Percentiles rank a stretch among this genome's conserved stretches.
These are phyloP conservation scores for Pezicula carpinea DNA, from an alignment of 2,329 filamentous ascomycete genomes.

Conservation along the genomic window DNA sequence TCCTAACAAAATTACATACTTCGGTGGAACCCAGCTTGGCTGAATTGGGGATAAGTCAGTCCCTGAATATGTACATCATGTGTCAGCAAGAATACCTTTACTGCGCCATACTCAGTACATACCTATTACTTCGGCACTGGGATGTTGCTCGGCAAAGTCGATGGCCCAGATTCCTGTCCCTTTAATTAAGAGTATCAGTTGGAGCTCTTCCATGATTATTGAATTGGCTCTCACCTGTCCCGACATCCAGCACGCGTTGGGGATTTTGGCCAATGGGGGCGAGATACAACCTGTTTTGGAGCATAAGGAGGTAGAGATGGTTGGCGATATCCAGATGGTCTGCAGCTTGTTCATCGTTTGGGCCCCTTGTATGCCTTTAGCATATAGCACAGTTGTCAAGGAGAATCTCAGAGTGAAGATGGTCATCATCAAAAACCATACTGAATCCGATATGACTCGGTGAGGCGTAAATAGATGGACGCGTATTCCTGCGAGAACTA, in stretches of 20 bases:
- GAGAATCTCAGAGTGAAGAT: no score
- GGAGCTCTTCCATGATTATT: no score
- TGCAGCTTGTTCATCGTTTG: constrained; percentile 3
- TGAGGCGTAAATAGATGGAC: no score
- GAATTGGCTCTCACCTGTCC: neutral
- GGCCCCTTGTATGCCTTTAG: neutral
- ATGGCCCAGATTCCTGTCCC: constrained; percentile 9
- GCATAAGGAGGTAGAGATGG: constrained; percentile 3
- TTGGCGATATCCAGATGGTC: constrained; percentile 4
- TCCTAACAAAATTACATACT: neutral
- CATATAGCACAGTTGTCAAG: no score
- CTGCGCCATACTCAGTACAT: neutral
- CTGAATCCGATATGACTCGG: no score
- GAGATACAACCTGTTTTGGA: constrained; percentile 3
- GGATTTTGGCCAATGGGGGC: constrained; percentile 3
- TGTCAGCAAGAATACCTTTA: neutral
- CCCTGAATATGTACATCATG: neutral
- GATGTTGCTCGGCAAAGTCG: constrained; percentile 4
- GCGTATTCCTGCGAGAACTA: no score
- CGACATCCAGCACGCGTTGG: constrained; percentile 5
- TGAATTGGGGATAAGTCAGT: constrained; percentile 6
- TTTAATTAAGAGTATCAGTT: neutral
- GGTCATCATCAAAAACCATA: no score
- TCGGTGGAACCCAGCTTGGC: constrained; percentile 2
- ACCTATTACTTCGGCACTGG: constrained; percentile 4